phyloP scores from a whole-genome alignment of 2,329 filamentous ascomycete genomes.

The Diaporthe longicolla region DNA sequence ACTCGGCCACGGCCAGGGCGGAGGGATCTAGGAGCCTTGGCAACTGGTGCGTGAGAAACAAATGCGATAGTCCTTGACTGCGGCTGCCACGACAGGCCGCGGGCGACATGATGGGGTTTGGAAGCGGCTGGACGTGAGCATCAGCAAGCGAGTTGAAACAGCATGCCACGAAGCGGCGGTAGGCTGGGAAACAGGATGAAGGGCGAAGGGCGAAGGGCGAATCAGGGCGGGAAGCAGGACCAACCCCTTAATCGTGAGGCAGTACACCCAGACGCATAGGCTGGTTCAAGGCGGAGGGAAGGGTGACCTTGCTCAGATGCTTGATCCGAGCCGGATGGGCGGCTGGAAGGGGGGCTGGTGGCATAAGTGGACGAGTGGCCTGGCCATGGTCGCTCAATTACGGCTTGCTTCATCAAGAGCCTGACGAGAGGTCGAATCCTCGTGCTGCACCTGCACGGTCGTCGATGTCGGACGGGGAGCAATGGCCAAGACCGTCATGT shows the following conservation, averaged over 20 bases:
- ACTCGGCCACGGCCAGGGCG: slow-evolving; percentile 8
- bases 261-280: slow-evolving; percentile 15
- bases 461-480: background rate
- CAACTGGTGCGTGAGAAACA: slow-evolving; percentile 1
- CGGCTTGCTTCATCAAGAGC: slow-evolving; percentile 3
- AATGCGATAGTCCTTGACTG: background rate
- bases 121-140: slow-evolving; percentile 16
- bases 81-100: slow-evolving; percentile 3
- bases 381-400: background rate
- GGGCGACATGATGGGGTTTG: slow-evolving; percentile 1
- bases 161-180: slow-evolving; percentile 12
- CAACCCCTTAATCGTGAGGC: slow-evolving; percentile 22
- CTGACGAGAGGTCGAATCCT: slow-evolving; percentile 3
- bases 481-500: slow-evolving; percentile 16
- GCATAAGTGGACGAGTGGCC: background rate
- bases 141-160: slow-evolving; percentile 19
- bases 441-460: background rate
- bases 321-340: slow-evolving; percentile 3
- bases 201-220: slow-evolving; percentile 5
- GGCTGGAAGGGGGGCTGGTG: background rate
- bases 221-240: background rate
- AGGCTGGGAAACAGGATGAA: slow-evolving; percentile 7
- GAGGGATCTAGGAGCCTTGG: slow-evolving; percentile 20
- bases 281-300: slow-evolving; percentile 3
- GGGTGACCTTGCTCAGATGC: slow-evolving; percentile 15